phyloP scores from a whole-genome alignment of 805 yeast species.

The Candida montana region DNA sequence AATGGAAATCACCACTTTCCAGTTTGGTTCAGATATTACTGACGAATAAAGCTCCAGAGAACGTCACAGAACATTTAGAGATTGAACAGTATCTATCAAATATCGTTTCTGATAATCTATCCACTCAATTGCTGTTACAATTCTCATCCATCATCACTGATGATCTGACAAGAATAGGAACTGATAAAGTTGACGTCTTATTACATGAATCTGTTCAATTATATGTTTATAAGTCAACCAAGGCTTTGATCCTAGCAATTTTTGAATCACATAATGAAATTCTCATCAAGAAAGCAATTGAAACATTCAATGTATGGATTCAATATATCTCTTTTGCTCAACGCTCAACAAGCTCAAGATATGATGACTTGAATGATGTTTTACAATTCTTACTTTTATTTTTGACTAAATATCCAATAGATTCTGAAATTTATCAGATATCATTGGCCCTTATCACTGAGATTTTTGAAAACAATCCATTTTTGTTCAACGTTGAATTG shows the following conservation, averaged over 20 bases:
- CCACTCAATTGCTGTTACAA: slow-evolving; percentile 19
- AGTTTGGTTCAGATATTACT: slow-evolving; percentile 20
- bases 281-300: slow-evolving; percentile 22
- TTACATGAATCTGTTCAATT: slow-evolving; percentile 36
- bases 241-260: slow-evolving; percentile 13
- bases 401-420: slow-evolving; percentile 8
- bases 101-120: slow-evolving; percentile 2
- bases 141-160: slow-evolving; percentile 47
- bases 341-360: slow-evolving; percentile 17
- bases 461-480: slow-evolving; percentile 27
- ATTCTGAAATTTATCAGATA: slow-evolving; percentile 9
- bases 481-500: slow-evolving; percentile 17
- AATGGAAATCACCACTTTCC: slow-evolving; percentile 38
- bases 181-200: slow-evolving; percentile 18
- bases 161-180: slow-evolving; percentile 38
- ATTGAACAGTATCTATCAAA: slow-evolving; percentile 10
- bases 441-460: slow-evolving; percentile 16
- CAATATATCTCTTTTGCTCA: slow-evolving; percentile 34
- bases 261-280: slow-evolving; percentile 12
- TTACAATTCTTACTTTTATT: slow-evolving; percentile 14
- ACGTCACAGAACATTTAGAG: slow-evolving; percentile 4
- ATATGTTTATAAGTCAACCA: slow-evolving; percentile 30
- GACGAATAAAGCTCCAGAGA: slow-evolving; percentile 10
- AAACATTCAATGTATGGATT: slow-evolving; percentile 32
- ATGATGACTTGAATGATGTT: slow-evolving; percentile 18